phyloP scores from a whole-genome alignment of 1,284 basidiomycete species.

The Malassezia brasiliensis region DNA sequence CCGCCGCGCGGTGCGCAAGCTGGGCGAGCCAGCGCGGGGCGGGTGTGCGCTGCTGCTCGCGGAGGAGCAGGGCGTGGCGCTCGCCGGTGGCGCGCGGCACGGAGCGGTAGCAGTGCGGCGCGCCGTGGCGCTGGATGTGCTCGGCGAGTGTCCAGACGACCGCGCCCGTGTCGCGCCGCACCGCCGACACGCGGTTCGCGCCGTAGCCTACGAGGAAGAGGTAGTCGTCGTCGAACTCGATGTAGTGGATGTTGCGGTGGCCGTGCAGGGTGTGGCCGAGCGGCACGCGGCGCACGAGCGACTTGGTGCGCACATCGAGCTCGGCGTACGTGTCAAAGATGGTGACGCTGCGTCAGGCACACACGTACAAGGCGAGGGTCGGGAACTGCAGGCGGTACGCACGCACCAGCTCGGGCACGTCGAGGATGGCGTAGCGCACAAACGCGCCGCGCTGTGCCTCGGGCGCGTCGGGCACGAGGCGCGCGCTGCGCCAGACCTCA shows the following conservation, averaged over 20 bases:
- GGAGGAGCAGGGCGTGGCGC: neutral
- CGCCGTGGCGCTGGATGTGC: constrained; percentile 22
- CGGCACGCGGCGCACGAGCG: neutral
- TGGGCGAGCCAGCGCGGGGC: constrained; percentile 8
- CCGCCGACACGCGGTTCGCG: constrained; percentile 23
- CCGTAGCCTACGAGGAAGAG: constrained; percentile 29
- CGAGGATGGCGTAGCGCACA: constrained; percentile 20
- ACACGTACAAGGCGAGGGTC: constrained; percentile 16
- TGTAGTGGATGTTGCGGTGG: constrained; percentile 31
- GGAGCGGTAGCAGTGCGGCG: constrained; percentile 1
- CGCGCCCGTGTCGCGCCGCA: constrained; percentile 18
- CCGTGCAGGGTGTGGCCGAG: constrained; percentile 19
- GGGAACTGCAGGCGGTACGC: constrained; percentile 39
- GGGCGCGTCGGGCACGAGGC: constrained; percentile 21
- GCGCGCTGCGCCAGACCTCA: constrained; percentile 34
- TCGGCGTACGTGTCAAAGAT: constrained; percentile 21
- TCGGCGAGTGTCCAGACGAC: constrained; percentile 28
- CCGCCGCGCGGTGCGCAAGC: constrained; percentile 1
- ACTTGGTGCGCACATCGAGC: constrained; percentile 23
- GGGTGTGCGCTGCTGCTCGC: neutral
- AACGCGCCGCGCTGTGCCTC: constrained; percentile 26
- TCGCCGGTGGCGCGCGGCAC: neutral
- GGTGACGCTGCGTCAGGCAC: constrained; percentile 16
- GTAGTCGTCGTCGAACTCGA: constrained; percentile 38
- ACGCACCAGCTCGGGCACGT: constrained; percentile 16